Conservation (phyloP, 2,329 filamentous ascomycete species). For the Xylaria sp. region DNA sequence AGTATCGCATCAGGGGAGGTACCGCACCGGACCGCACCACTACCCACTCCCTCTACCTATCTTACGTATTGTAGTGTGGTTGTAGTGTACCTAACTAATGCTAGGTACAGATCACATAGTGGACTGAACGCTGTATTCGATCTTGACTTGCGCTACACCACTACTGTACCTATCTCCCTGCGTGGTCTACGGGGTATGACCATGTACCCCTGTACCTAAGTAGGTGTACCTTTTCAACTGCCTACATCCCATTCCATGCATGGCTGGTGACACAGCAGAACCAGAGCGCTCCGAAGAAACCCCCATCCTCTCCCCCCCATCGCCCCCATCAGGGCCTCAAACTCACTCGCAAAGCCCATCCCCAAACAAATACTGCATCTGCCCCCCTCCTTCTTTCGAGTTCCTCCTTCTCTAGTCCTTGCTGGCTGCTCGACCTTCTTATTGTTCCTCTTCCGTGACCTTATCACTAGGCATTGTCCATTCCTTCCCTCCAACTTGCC, state of each 20-base stretch:
- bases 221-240: slow-evolving; percentile 18
- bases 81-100: slow-evolving; percentile 3
- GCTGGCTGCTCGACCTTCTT: slow-evolving; percentile 39
- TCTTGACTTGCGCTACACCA: neutral
- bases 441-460: slow-evolving; percentile 39
- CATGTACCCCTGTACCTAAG: slow-evolving; percentile 5
- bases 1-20: slow-evolving; percentile 27
- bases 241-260: slow-evolving; percentile 10
- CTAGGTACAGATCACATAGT: slow-evolving; percentile 14
- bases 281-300: slow-evolving; percentile 13
- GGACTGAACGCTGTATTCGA: neutral
- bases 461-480: slow-evolving; percentile 42
- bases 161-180: neutral
- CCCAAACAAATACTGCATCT: slow-evolving; percentile 39
- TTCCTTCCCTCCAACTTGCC: slow-evolving; percentile 32
- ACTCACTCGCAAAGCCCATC: slow-evolving; percentile 12
- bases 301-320: slow-evolving; percentile 30
- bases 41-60: slow-evolving; percentile 1
- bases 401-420: slow-evolving; percentile 39
- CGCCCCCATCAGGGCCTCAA: slow-evolving; percentile 31
- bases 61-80: neutral
- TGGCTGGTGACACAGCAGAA: slow-evolving; percentile 22
- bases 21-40: slow-evolving; percentile 28
- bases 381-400: slow-evolving; percentile 36
- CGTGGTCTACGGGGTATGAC: neutral